A percentile compares a stretch with the other conserved stretches of the same genome.
phyloP scores from a whole-genome alignment of 1,284 basidiomycete genomes.

The Cryptococcus sp. region DNA sequence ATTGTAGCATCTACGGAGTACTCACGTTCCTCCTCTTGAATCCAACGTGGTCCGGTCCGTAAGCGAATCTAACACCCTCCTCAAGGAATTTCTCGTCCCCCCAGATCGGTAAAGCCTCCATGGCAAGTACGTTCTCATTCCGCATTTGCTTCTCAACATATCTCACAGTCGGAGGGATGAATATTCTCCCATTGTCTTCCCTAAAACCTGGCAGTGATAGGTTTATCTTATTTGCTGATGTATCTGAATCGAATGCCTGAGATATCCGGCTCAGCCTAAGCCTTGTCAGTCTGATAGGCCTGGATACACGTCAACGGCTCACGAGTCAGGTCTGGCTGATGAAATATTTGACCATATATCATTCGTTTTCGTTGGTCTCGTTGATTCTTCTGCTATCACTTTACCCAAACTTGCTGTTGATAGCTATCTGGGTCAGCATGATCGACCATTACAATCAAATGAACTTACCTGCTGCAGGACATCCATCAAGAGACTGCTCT shows the following conservation, averaged over 20 bases:
- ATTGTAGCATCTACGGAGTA: background rate
- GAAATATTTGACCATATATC: slow-evolving; percentile 39
- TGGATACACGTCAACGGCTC: background rate
- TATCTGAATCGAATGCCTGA: slow-evolving; percentile 78
- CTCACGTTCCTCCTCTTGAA: slow-evolving; percentile 57
- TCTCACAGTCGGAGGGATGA: slow-evolving; percentile 86
- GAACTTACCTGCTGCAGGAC: slow-evolving; percentile 36
- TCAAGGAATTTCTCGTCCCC: slow-evolving; percentile 41
- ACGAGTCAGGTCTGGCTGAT: slow-evolving; percentile 25
- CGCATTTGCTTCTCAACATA: slow-evolving; percentile 57
- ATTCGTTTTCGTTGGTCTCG: slow-evolving; percentile 2
- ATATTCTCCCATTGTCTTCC: slow-evolving; percentile 77
- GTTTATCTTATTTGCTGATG: slow-evolving; percentile 78
- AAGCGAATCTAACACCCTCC: slow-evolving; percentile 34
- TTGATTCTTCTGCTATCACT: slow-evolving; percentile 5
- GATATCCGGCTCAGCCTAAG: slow-evolving; percentile 8
- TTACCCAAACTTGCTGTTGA: slow-evolving; percentile 34
- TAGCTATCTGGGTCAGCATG: slow-evolving; percentile 14
- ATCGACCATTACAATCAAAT: background rate
- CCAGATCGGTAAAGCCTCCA: slow-evolving; percentile 36
- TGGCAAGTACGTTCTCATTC: slow-evolving; percentile 21
- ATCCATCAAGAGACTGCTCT: slow-evolving; percentile 38
- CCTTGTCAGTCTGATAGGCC: no score
- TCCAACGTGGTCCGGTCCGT: slow-evolving; percentile 59
- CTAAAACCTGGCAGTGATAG: slow-evolving; percentile 86